Evolutionary conservation across 768 basidiomycete genomes (phyloP).

Genomic region (Rhodocollybia butyracea): DNA sequence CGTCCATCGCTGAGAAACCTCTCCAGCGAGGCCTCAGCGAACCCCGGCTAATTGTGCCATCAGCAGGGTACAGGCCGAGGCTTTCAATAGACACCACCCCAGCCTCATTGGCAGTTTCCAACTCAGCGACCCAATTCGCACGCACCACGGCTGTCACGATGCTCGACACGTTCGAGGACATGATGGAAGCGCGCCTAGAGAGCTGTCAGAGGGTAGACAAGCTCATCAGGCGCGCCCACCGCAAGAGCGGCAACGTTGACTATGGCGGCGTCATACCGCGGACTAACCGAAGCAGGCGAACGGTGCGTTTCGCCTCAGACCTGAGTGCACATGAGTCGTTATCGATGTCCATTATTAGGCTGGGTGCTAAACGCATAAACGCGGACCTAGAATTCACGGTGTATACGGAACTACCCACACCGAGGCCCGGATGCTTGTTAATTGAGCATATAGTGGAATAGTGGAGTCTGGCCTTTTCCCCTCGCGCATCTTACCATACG

Average conservation of each 20-base stretch:
- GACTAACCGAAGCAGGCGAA: not conserved
- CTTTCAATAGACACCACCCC: not conserved
- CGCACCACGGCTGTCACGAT: constrained; percentile 41
- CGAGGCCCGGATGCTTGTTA: too few species aligned
- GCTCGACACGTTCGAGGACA: constrained; percentile 64
- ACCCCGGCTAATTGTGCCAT: constrained; percentile 13
- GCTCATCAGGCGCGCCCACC: constrained; percentile 46
- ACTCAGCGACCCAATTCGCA: not conserved
- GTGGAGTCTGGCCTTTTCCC: too few species aligned
- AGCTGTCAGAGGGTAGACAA: constrained; percentile 66
- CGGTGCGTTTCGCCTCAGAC: not conserved
- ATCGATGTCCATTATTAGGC: too few species aligned
- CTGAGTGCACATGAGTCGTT: not conserved
- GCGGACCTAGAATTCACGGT: too few species aligned
- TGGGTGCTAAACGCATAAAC: too few species aligned
- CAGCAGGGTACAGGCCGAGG: not conserved
- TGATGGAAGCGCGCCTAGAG: constrained; percentile 74
- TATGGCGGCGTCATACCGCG: not conserved
- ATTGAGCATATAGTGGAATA: too few species aligned
- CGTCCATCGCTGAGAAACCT: not conserved
- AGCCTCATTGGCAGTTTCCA: constrained; percentile 25
- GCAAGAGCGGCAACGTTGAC: constrained; percentile 21
- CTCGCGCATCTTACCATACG: too few species aligned
- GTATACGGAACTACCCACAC: too few species aligned
- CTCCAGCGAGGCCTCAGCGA: constrained; percentile 17